Conservation (phyloP, 176 grass and related monocot species). For the Lolium perenne region DNA sequence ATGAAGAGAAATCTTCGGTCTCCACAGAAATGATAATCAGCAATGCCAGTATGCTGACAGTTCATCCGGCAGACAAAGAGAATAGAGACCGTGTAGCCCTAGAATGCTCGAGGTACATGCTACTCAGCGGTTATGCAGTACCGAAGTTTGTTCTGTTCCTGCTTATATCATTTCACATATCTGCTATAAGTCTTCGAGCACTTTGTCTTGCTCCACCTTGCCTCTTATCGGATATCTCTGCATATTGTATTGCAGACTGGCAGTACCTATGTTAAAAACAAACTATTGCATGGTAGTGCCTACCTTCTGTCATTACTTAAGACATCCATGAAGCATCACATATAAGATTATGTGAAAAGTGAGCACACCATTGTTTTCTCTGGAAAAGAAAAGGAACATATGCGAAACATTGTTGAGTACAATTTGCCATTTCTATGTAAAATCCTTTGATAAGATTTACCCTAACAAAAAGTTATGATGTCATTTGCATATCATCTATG, state of each 20-base stretch:
- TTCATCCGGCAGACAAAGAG: too few relatives aligned
- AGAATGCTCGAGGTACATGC: not conserved
- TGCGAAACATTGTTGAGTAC: not conserved
- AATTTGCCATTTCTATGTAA: not conserved
- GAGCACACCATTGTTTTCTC: not conserved
- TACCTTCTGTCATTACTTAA: not conserved
- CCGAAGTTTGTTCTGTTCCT: not conserved
- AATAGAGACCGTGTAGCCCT: too few relatives aligned
- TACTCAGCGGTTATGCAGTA: not conserved
- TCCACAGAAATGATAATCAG: too few relatives aligned
- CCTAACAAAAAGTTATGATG: not conserved
- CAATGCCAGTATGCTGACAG: too few relatives aligned
- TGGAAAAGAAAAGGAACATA: not conserved
- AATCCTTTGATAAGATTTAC: not conserved
- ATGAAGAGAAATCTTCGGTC: too few relatives aligned
- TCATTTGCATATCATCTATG: conserved; percentile 21
- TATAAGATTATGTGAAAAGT: not conserved
- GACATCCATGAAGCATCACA: not conserved
- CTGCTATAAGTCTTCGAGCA: not conserved
- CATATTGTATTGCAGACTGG: not conserved
- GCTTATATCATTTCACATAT: not conserved
- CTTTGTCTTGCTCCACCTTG: not conserved
- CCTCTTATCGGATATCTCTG: not conserved
- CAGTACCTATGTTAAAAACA: not conserved
- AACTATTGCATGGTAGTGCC: not conserved